Percentiles rank a stretch among this genome's conserved stretches.
phyloP scores from a whole-genome alignment of 495 filamentous ascomycete species.

The Aspergillus bertholletiae region DNA sequence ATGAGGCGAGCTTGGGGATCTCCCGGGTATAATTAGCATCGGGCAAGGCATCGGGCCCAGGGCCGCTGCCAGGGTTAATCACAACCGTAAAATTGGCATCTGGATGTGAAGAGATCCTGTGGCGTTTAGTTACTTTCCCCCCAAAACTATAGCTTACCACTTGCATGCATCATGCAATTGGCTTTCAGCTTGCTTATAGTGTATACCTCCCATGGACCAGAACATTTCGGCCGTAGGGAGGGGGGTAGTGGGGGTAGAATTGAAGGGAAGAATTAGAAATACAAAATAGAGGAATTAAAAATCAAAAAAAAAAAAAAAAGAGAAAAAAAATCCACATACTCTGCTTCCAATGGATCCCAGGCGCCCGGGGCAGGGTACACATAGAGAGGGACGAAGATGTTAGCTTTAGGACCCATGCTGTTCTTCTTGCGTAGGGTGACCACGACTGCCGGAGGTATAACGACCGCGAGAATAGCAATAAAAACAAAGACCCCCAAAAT shows the following conservation, averaged over 20 bases:
- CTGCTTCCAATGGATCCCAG: slow-evolving; percentile 47
- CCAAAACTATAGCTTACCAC: slow-evolving; percentile 7
- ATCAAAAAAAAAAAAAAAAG: slow-evolving; percentile 5
- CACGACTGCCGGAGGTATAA: slow-evolving; percentile 35
- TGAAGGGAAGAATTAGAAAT: too few relatives aligned
- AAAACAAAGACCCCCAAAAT: slow-evolving; percentile 22
- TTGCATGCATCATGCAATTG: slow-evolving; percentile 13
- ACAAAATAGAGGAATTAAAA: not conserved
- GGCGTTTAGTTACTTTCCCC: slow-evolving; percentile 22
- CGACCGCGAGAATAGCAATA: slow-evolving; percentile 30
- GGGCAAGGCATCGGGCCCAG: slow-evolving; percentile 41
- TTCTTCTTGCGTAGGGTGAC: slow-evolving; percentile 29
- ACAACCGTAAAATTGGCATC: slow-evolving; percentile 49
- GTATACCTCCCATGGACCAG: slow-evolving; percentile 19
- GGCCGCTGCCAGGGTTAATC: slow-evolving; percentile 54
- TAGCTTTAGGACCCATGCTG: slow-evolving; percentile 42
- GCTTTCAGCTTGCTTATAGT: slow-evolving; percentile 18
- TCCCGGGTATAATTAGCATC: slow-evolving; percentile 51
- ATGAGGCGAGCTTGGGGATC: slow-evolving; percentile 38
- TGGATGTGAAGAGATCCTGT: slow-evolving; percentile 40
- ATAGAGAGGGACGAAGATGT: slow-evolving; percentile 53
- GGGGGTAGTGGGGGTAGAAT: not conserved
- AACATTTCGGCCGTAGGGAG: slow-evolving; percentile 6
- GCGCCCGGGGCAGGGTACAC: slow-evolving; percentile 49
- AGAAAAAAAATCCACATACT: slow-evolving; percentile 38